A percentile compares a stretch with the other conserved stretches of the same genome.
phyloP scores from a whole-genome alignment of 345 rosid genomes.

The Salix arbutifolia region DNA sequence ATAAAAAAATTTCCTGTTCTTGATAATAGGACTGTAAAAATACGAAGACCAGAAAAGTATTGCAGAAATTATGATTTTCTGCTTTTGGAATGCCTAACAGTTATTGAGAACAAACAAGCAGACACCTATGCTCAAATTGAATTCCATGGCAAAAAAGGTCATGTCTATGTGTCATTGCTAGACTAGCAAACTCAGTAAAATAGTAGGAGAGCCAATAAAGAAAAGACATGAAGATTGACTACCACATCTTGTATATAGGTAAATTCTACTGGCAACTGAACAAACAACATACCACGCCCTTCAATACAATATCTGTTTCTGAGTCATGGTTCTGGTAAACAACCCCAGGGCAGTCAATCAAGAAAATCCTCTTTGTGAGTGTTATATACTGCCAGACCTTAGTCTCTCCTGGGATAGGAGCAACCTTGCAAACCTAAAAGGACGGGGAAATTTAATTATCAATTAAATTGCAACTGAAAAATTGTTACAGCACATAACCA shows the following conservation, averaged over 20 bases:
- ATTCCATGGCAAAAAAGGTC: too few relatives aligned
- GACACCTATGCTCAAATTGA: too few relatives aligned
- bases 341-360: conserved; percentile 97
- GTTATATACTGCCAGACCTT: conserved; percentile 98
- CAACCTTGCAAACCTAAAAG: conserved; percentile 87
- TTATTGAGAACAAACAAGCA: too few relatives aligned
- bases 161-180: too few relatives aligned
- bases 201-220: background rate
- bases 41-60: background rate
- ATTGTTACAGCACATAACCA: background rate
- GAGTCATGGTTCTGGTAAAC: conserved; percentile 86
- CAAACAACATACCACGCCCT: conserved; percentile 76
- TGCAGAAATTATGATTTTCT: background rate
- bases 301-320: conserved; percentile 88
- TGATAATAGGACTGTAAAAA: background rate
- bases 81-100: too few relatives aligned
- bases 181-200: background rate
- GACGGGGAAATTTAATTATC: background rate
- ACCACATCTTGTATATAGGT: background rate
- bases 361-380: conserved; percentile 84
- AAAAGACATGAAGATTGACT: background rate
- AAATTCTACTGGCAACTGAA: background rate
- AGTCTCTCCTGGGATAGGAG: conserved; percentile 98
- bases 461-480: background rate
- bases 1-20: background rate